phyloP scores from a whole-genome alignment of 164 flowering plant genomes.

The Houttuynia cordata region DNA sequence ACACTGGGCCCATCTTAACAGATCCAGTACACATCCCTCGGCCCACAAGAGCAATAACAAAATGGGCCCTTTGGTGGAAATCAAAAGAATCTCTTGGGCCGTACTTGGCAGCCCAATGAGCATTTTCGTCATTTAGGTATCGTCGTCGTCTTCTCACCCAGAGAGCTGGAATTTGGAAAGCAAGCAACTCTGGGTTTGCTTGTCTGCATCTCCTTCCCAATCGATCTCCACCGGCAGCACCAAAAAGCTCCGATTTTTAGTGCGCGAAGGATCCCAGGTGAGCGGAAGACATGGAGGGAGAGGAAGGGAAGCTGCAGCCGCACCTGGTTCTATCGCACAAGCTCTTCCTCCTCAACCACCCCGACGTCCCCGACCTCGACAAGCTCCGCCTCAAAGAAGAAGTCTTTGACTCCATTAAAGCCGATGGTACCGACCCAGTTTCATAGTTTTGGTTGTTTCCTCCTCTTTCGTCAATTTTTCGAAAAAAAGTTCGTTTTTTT shows the following conservation, averaged over 20 bases:
- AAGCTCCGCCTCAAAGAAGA: constrained; percentile 74
- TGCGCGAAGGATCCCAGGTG: too few relatives aligned
- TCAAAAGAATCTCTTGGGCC: too few relatives aligned
- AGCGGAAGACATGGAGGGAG: constrained; percentile 34
- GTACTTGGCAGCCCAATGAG: too few relatives aligned
- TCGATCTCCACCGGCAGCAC: not conserved
- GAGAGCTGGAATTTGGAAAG: not conserved
- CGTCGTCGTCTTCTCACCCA: not conserved
- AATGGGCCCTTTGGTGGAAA: too few relatives aligned
- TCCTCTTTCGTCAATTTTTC: not conserved
- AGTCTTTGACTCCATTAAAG: constrained; percentile 42
- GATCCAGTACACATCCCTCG: too few relatives aligned
- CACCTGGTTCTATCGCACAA: constrained; percentile 64
- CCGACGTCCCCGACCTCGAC: constrained; percentile 81
- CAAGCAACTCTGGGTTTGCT: too few relatives aligned
- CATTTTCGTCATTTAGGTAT: not conserved
- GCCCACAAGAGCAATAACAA: too few relatives aligned
- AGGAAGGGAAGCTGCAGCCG: constrained; percentile 62
- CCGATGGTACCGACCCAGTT: constrained; percentile 33
- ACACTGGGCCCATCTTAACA: too few relatives aligned
- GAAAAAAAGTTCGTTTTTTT: not conserved
- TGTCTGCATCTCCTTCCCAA: too few relatives aligned
- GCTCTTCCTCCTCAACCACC: constrained; percentile 65
- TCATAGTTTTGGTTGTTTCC: not conserved
- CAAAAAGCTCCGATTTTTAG: not conserved